A percentile compares a stretch with the other conserved stretches of the same genome.
phyloP scores from a whole-genome alignment of 2,329 filamentous ascomycete genomes.

The Clarireedia monteithiana region DNA sequence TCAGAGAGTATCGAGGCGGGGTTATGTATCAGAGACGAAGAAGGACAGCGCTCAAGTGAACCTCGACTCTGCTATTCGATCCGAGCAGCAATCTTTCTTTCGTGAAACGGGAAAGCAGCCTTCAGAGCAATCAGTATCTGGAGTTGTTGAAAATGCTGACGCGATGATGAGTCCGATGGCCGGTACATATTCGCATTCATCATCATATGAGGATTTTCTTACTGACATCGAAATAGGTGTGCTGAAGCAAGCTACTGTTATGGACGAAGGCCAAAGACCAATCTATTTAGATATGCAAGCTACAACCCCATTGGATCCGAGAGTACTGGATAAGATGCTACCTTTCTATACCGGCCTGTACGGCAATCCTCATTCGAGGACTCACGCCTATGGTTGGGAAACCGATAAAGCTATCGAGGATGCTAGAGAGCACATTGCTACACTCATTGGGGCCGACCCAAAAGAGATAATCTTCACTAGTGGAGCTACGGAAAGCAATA shows the following conservation, averaged over 20 bases:
- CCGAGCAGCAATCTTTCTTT: slow-evolving; percentile 78
- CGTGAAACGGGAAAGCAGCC: slow-evolving; percentile 33
- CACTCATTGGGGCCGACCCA: slow-evolving; percentile 83
- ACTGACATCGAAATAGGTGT: slow-evolving; percentile 45
- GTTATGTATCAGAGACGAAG: slow-evolving; percentile 80
- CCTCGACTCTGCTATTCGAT: slow-evolving; percentile 74
- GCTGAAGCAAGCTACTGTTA: slow-evolving; percentile 82
- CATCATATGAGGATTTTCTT: slow-evolving; percentile 12
- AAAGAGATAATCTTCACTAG: slow-evolving; percentile 99
- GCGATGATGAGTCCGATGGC: slow-evolving; percentile 76
- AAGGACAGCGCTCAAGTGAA: slow-evolving; percentile 72
- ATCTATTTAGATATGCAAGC: slow-evolving; percentile 99
- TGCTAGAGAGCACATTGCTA: slow-evolving; percentile 74
- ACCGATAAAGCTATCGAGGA: slow-evolving; percentile 89
- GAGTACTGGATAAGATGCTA: slow-evolving; percentile 94
- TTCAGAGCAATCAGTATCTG: slow-evolving; percentile 21
- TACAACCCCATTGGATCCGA: slow-evolving; percentile 88
- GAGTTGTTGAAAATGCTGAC: slow-evolving; percentile 31
- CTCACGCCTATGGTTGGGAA: slow-evolving; percentile 98
- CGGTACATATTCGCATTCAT: slow-evolving; percentile 34
- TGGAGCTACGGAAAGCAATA: slow-evolving; percentile 96
- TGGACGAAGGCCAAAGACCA: slow-evolving; percentile 86
- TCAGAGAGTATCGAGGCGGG: slow-evolving; percentile 38
- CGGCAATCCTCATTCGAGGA: slow-evolving; percentile 94
- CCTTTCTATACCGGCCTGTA: slow-evolving; percentile 90